Evolutionary conservation across 345 rosid genomes (phyloP), one percentile per base, ranked within the genome.

Genomic region (Pugionium cornutum): DNA sequence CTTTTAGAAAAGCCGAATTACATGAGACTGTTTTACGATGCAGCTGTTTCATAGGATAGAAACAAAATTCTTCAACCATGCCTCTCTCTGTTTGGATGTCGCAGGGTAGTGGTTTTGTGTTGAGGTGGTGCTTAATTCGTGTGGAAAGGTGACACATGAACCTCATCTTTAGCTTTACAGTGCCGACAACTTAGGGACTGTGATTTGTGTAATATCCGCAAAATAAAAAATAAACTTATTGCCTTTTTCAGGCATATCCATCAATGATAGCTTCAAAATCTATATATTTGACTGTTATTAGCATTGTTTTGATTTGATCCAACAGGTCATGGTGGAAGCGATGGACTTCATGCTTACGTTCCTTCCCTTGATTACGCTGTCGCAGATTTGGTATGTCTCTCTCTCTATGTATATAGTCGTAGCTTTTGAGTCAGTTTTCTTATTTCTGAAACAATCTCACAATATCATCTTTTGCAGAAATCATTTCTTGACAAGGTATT

Each of bases 301-400:
- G 5, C 28, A 56, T 32, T 3, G 44, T 35, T 18, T 32, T 56
- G 25, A 9, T 26, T 44, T 27, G 7, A 28, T 58, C 47, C 48
- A 28, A 35, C 63, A 94, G 99, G 99, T 46, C 99, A 94, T 58
- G 99, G 99, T 53, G 97, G 97, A 67, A 91, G 94, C 5, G 97
- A 91, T 64, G 96, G 97, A 26, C 83, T 91, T 75, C 97, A 91
- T 54, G 96, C 89, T 35, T 87, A 84, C 46, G 90, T 94, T 70
- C 96, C 82, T 75, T 94, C 97, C 62, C 89, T 90, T 41, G 92
- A 90, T 72, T 77, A 77, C 39, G 89, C 87, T 35, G 96, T 88
- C 2, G 69, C 69, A 10, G 97, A 94, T 69, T 68, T 86, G 77
- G 99, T 94, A 85, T 33, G 69, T 55, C 50, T 30, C 48, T 9